These are phyloP conservation scores for Corrigiola litoralis DNA, from an alignment of 179 eudicot genomes.

Conservation along the genomic window DNA sequence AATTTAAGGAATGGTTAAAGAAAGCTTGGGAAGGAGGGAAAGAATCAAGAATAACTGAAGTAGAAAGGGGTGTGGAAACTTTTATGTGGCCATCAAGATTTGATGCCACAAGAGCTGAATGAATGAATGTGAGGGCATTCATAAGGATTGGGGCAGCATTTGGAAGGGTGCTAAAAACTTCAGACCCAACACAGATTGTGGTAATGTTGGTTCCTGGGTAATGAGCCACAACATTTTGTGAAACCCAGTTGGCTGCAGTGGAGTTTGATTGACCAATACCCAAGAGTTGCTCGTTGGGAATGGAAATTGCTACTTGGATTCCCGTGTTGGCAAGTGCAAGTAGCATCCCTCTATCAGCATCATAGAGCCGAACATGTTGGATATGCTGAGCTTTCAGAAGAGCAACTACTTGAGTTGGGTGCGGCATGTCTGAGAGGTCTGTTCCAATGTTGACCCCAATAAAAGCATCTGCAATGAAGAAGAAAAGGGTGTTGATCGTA, in stretches of 20 bases:
- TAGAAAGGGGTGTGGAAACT: constrained; percentile 77
- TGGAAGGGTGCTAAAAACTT: constrained; percentile 62
- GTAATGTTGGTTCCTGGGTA: constrained; percentile 84
- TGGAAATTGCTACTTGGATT: constrained; percentile 59
- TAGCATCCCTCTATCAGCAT: constrained; percentile 78
- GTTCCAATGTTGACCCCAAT: constrained; percentile 92
- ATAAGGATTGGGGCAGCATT: constrained; percentile 66
- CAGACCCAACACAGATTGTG: constrained; percentile 79
- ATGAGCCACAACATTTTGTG: constrained; percentile 73
- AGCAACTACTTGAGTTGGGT: constrained; percentile 83
- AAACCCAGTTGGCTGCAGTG: constrained; percentile 87
- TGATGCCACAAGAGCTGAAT: constrained; percentile 77
- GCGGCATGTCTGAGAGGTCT: constrained; percentile 79
- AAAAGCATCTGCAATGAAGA: constrained; percentile 56
- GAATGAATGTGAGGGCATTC: constrained; percentile 59
- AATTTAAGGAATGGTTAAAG: constrained; percentile 65
- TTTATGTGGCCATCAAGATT: constrained; percentile 64
- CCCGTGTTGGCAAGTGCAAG: constrained; percentile 75
- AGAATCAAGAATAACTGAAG: constrained; percentile 71
- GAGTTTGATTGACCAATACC: constrained; percentile 84
- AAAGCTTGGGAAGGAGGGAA: constrained; percentile 95
- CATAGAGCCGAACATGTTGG: constrained; percentile 63
- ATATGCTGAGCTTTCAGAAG: constrained; percentile 81
- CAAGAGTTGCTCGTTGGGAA: constrained; percentile 78
- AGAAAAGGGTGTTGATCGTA: background rate